These are phyloP conservation scores for Xylaria sp. DNA, from an alignment of 2,329 filamentous ascomycete species.

Conservation along the genomic window DNA sequence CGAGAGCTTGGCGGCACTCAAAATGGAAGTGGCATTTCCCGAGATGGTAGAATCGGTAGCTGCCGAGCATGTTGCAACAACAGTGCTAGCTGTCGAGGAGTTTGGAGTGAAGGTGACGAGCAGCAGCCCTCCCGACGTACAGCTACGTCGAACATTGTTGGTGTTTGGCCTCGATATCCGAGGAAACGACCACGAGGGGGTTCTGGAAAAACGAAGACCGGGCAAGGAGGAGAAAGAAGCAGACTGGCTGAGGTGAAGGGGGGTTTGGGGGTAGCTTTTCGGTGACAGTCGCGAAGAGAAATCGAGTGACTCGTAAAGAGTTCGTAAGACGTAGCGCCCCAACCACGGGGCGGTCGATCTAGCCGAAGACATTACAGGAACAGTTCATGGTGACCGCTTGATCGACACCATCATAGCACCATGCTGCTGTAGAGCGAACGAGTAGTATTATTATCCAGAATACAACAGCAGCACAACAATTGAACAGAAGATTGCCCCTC, in stretches of 20 bases:
- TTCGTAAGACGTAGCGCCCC: constrained; percentile 46
- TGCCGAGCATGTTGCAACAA: constrained; percentile 53
- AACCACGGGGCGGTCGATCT: constrained; percentile 48
- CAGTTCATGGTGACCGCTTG: constrained; percentile 44
- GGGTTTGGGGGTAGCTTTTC: constrained; percentile 38
- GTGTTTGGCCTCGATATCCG: constrained; percentile 47
- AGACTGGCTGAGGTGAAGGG: constrained; percentile 37
- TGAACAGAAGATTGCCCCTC: background rate
- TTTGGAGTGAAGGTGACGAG: constrained; percentile 59
- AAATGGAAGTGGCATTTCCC: constrained; percentile 43
- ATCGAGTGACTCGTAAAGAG: constrained; percentile 45
- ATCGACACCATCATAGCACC: constrained; percentile 25
- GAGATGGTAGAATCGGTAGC: constrained; percentile 52
- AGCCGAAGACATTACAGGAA: constrained; percentile 48
- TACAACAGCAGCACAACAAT: background rate
- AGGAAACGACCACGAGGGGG: constrained; percentile 45
- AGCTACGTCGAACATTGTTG: constrained; percentile 59
- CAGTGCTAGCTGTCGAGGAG: constrained; percentile 51
- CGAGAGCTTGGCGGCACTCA: constrained; percentile 51
- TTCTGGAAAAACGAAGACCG: constrained; percentile 40
- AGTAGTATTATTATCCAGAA: constrained; percentile 15
- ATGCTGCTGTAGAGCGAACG: constrained; percentile 22
- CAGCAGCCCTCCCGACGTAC: constrained; percentile 65
- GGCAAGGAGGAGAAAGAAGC: constrained; percentile 39
- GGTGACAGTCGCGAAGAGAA: constrained; percentile 42